Evolutionary conservation across 179 eudicot species (phyloP), one percentile per base, ranked within the genome.

Genomic region (Beta macrorhiza): DNA sequence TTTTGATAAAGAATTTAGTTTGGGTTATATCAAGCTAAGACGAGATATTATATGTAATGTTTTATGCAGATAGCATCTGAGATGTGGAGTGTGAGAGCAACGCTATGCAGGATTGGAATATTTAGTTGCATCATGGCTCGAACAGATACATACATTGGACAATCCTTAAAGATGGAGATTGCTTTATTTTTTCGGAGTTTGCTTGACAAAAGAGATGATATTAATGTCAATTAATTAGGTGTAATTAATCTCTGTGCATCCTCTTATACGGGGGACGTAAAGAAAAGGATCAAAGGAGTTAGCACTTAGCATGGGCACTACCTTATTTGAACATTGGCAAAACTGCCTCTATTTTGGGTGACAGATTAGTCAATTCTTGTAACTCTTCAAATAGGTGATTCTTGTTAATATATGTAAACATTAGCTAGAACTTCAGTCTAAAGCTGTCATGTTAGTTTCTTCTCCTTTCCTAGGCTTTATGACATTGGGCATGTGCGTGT

Each of bases 251-350:
- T 52, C 17, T 42, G 32, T 37, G 0, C 25, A 57, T 71, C 74
- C 37, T 32, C 37, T 45, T 44, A 2, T 55, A 10, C 13, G 17
- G 67, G 65, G 42, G 67, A 69, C 69, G 81, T 69, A 70, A 55
- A 79, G 75, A 19, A 52, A 47, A 76, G 9, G 29, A 78, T 47
- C 64, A 52, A 47, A 76, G 9, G 29, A 78, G 61, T 64, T 52
- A 32, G 74, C 17, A 49, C 8, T 32, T 32, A 32, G 37, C 37
- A 32, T 2, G 11, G 17, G 12, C 12, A 69, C 62, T 29, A n/a
- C 62, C 51, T 20, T 53, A 44, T n/a, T 70, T 1, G 25, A 49
- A 67, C 32, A 53, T n/a, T n/a, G 75, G 67, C 75, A 56, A 17
- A 68, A 68, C 44, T 22, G 65, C 65, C 49, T 58, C 25, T 17